These are phyloP conservation scores for Salmacisia buchloeana DNA, from an alignment of 1,284 basidiomycete species.

Conservation along the genomic window DNA sequence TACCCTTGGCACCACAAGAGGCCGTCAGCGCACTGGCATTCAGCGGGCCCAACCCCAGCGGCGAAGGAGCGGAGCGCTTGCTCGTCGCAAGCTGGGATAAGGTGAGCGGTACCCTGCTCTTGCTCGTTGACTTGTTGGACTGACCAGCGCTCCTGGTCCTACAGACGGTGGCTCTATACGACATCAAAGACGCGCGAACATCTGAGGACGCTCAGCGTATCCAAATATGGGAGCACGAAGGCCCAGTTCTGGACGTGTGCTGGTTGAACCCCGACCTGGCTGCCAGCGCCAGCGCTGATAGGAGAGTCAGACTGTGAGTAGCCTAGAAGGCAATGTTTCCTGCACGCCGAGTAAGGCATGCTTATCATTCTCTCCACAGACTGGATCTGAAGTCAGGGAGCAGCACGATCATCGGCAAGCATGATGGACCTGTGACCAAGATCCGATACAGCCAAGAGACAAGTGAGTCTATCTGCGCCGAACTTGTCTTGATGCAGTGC, in stretches of 20 bases:
- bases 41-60: background rate
- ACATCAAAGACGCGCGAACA: conserved; percentile 11
- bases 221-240: conserved; percentile 39
- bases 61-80: conserved; percentile 10
- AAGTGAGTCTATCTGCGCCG: background rate
- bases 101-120: background rate
- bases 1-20: background rate
- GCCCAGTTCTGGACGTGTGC: conserved; percentile 44
- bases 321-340: background rate
- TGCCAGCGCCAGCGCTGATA: conserved; percentile 38
- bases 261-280: conserved; percentile 34
- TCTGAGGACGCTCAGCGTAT: conserved; percentile 18
- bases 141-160: background rate
- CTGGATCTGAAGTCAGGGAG: conserved; percentile 34
- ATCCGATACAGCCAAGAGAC: conserved; percentile 26
- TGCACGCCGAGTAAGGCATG: background rate
- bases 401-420: conserved; percentile 39
- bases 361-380: conserved; percentile 5
- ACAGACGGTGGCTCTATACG: conserved; percentile 33
- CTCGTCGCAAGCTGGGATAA: conserved; percentile 45
- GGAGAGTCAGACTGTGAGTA: conserved; percentile 34
- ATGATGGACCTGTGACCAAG: conserved; percentile 30
- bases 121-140: too few species aligned
- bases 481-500: background rate
- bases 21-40: conserved; percentile 1